Base-by-base conservation (phyloP, 306 rosid species). In the Echinosophora koreensis region DNA sequence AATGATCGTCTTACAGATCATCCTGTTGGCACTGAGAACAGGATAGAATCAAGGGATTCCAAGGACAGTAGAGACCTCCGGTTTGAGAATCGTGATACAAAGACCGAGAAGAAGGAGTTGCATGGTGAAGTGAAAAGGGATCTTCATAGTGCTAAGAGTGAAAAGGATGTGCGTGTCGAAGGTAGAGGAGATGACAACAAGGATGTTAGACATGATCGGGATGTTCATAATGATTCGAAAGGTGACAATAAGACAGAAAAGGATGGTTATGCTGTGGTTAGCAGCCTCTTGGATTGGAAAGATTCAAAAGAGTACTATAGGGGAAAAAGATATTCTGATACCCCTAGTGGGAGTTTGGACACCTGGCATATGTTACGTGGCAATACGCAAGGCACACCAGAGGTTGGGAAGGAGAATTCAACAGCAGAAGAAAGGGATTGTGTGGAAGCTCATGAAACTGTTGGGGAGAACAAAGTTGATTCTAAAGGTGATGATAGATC, bases 401-500 rank as follows among this genome's bases (percentile, higher is more conserved):
- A 92, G 83, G 84, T 74, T 76, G 94, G 88, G 46, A 92, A 86
- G 87, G 97, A 92, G 71, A 83, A 77, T 63, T 82, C 81, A 44
- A 74, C 81, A 9, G 77, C 86, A 15, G 92, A 87, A 71, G 96
- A 88, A 60, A 89, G 81, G 84, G 93, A 84, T 75, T 63, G 67
- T 61, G 77, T 88, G 49, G 98, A 90, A 81, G 80, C 82, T 39
- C 90, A 80, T 52, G 98, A 89, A 81, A 88, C 95, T 83, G 88
- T 90, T 79, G 93, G 95, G 47, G 97, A 92, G 82, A 90, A 88
- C 90, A 94, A 86, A 86, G 79, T 85, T 55, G 97, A 89, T 84
- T 79, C 90, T 60, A 93, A 89, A 87, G 87, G 88, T 35, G 97
- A 93, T 6, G 98, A 94, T 73, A 89, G 89, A 71, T 87, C 86